These are phyloP conservation scores for Tuctoria greenei DNA, from an alignment of 176 grass and related monocot species.

Conservation along the genomic window DNA sequence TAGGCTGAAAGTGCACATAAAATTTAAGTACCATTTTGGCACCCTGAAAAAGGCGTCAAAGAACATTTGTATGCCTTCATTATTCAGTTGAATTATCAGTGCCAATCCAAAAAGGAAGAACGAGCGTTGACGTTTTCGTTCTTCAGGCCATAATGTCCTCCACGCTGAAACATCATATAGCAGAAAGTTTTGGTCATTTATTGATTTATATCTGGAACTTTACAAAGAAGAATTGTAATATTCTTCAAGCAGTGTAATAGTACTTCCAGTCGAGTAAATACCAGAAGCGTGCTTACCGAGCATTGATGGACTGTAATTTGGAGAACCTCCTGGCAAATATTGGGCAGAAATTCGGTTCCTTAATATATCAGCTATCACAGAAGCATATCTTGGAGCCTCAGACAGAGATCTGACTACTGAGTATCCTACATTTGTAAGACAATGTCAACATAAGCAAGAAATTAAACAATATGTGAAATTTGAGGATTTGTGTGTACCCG, in stretches of 20 bases:
- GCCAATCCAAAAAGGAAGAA: slow-evolving; percentile 97
- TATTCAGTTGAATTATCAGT: slow-evolving; percentile 85
- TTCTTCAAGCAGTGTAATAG: background rate
- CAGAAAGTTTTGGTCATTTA: background rate
- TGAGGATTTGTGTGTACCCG: slow-evolving; percentile 51
- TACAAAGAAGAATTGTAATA: background rate
- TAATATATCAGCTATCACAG: slow-evolving; percentile 83
- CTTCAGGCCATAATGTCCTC: slow-evolving; percentile 90
- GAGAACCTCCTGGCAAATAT: slow-evolving; percentile 53
- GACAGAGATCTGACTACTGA: slow-evolving; percentile 97
- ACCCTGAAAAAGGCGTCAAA: slow-evolving; percentile 84
- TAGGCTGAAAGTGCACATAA: background rate
- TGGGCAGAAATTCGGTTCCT: slow-evolving; percentile 50
- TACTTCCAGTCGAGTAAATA: background rate
- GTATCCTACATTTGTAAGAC: slow-evolving; percentile 64
- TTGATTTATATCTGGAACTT: background rate
- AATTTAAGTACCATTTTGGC: slow-evolving; percentile 72
- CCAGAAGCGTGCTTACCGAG: slow-evolving; percentile 54
- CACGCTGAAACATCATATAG: slow-evolving; percentile 63
- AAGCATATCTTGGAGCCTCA: slow-evolving; percentile 93
- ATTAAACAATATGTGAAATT: background rate
- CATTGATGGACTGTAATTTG: slow-evolving; percentile 70
- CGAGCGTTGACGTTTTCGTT: slow-evolving; percentile 84
- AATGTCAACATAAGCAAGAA: slow-evolving; percentile 16
- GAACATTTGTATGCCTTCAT: slow-evolving; percentile 88